phyloP scores from a whole-genome alignment of 257 asterid species.

The Solanum chmielewskii region DNA sequence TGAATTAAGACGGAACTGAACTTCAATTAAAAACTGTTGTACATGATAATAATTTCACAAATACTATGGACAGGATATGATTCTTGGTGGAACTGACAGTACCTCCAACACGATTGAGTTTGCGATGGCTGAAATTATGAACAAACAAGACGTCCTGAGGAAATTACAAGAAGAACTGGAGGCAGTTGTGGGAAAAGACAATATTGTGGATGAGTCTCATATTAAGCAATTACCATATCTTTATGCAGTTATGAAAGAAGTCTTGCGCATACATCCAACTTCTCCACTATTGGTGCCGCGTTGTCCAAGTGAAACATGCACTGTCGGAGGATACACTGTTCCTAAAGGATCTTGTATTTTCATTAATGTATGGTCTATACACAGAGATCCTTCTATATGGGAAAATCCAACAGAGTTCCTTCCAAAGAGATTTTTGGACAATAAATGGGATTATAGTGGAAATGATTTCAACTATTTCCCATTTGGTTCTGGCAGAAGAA shows the following conservation, averaged over 20 bases:
- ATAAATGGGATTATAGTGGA: slow-evolving; percentile 39
- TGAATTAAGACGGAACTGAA: background rate
- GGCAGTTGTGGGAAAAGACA: slow-evolving; percentile 27
- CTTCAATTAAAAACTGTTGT: background rate
- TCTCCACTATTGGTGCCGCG: slow-evolving; percentile 63
- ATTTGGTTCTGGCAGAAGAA: slow-evolving; percentile 60
- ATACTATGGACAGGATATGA: slow-evolving; percentile 40
- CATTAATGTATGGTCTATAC: slow-evolving; percentile 59
- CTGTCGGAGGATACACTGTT: slow-evolving; percentile 32
- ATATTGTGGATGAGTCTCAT: slow-evolving; percentile 44
- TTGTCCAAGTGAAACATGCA: slow-evolving; percentile 39
- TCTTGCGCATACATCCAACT: slow-evolving; percentile 41
- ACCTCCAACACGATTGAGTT: slow-evolving; percentile 54
- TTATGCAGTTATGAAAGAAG: slow-evolving; percentile 45
- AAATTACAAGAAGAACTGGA: slow-evolving; percentile 46
- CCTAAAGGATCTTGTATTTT: slow-evolving; percentile 52
- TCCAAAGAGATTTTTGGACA: slow-evolving; percentile 42
- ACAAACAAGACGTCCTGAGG: slow-evolving; percentile 29
- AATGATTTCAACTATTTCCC: slow-evolving; percentile 48
- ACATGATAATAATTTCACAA: background rate
- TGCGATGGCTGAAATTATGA: slow-evolving; percentile 59
- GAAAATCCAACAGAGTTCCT: slow-evolving; percentile 28
- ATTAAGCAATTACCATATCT: slow-evolving; percentile 36
- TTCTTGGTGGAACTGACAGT: slow-evolving; percentile 64
- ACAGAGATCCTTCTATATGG: slow-evolving; percentile 48